These are phyloP conservation scores for Rosa multiflora DNA, from an alignment of 306 rosid species.

Conservation along the genomic window DNA sequence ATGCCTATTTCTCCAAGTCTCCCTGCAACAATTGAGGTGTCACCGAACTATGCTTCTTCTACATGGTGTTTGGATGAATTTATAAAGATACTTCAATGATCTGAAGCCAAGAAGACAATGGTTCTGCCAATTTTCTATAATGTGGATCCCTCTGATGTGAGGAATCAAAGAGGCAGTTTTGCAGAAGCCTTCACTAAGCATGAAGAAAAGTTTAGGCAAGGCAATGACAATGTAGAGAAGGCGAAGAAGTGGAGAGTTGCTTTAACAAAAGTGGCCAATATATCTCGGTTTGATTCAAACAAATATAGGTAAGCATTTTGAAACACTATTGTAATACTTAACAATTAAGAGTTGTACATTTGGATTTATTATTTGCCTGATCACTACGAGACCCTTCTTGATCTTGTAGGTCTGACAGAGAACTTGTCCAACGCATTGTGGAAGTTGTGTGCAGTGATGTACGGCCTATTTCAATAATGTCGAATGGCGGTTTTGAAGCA, in stretches of 20 bases:
- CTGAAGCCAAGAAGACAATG: not conserved
- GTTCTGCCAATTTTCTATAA: not conserved
- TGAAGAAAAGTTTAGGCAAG: not conserved
- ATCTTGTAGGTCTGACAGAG: not conserved
- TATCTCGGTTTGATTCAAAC: not conserved
- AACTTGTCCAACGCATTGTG: not conserved
- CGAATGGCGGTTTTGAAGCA: not conserved
- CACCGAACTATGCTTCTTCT: not conserved
- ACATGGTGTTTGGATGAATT: not conserved
- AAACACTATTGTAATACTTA: too few species aligned
- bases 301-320: too few species aligned
- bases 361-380: not conserved
- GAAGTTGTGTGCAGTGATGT: not conserved
- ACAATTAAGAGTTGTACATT: not conserved
- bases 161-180: not conserved
- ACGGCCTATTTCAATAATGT: not conserved
- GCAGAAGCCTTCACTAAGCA: not conserved
- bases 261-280: not conserved
- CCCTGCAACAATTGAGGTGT: not conserved
- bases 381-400: not conserved
- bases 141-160: not conserved
- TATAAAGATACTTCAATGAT: not conserved
- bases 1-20: not conserved
- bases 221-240: not conserved
- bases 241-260: not conserved